Conservation (phyloP, 495 filamentous ascomycete genomes). For the Tuber melanosporum region DNA sequence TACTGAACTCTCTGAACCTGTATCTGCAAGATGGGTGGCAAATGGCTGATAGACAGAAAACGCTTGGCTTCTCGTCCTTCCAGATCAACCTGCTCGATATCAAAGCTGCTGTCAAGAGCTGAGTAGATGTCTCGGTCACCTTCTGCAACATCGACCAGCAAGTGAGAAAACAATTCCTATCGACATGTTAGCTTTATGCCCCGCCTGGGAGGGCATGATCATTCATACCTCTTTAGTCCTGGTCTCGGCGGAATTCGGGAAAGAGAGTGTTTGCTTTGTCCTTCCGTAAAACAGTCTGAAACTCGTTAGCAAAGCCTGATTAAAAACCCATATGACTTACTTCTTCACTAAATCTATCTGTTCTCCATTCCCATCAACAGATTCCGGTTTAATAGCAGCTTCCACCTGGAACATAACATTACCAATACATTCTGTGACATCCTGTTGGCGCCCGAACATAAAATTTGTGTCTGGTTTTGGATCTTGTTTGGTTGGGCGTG, state of each 20-base stretch:
- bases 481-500: conserved; percentile 42
- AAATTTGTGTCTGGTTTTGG: conserved; percentile 51
- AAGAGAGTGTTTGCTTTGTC: conserved; percentile 45
- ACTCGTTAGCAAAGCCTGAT: conserved; percentile 12
- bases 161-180: conserved; percentile 56
- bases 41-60: conserved; percentile 65
- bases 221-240: conserved; percentile 38
- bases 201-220: background rate
- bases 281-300: conserved; percentile 56
- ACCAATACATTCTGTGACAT: conserved; percentile 91
- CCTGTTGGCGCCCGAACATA: conserved; percentile 67
- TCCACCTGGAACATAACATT: conserved; percentile 85
- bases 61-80: conserved; percentile 58
- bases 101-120: conserved; percentile 77
- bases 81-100: conserved; percentile 64
- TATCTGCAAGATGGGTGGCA: conserved; percentile 82
- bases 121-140: conserved; percentile 66
- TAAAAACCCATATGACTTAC: conserved; percentile 39
- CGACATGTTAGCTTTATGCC: conserved; percentile 1
- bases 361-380: conserved; percentile 57
- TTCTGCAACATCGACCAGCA: conserved; percentile 58
- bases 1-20: conserved; percentile 76
- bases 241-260: conserved; percentile 38
- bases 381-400: conserved; percentile 67
- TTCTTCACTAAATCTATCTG: conserved; percentile 74